Conservation (phyloP, 257 asterid species). For the Lantana camara region DNA sequence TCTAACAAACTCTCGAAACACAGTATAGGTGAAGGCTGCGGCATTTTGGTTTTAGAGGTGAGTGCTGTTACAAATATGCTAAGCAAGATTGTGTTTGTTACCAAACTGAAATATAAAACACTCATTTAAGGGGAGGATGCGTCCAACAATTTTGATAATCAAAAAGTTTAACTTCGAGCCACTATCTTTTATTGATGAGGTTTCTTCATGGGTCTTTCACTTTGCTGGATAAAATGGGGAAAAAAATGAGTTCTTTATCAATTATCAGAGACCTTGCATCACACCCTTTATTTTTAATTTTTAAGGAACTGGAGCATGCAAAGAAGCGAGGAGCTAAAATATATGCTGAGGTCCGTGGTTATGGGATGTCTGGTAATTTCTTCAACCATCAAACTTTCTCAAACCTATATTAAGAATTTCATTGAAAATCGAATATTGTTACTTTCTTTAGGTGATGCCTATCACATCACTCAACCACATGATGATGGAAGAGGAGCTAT, state of each 20-base stretch:
- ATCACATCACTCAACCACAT: conserved; percentile 95
- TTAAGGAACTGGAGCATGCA: conserved; percentile 93
- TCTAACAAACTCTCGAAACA: conserved; percentile 36
- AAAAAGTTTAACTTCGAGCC: neutral
- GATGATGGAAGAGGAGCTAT: conserved; percentile 88
- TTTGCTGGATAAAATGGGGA: neutral
- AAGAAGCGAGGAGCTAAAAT: conserved; percentile 81
- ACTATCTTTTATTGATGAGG: conserved; percentile 7
- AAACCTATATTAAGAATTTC: conserved; percentile 13
- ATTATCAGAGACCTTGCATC: conserved; percentile 17
- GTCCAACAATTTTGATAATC: too few species aligned
- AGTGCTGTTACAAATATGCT: conserved; percentile 34
- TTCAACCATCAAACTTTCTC: conserved; percentile 14
- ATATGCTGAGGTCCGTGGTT: conserved; percentile 92
- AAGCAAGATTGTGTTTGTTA: neutral
- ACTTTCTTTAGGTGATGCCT: conserved; percentile 75
- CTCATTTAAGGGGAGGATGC: neutral
- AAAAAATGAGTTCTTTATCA: neutral
- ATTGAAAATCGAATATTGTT: conserved; percentile 16
- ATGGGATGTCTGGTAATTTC: conserved; percentile 87
- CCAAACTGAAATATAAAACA: neutral
- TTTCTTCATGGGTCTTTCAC: conserved; percentile 4
- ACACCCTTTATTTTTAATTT: conserved; percentile 19
- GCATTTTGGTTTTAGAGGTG: conserved; percentile 91
- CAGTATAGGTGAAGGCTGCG: conserved; percentile 98